Base-by-base conservation (phyloP, 352 stramenopile species). In the Pythium utonaiense region DNA sequence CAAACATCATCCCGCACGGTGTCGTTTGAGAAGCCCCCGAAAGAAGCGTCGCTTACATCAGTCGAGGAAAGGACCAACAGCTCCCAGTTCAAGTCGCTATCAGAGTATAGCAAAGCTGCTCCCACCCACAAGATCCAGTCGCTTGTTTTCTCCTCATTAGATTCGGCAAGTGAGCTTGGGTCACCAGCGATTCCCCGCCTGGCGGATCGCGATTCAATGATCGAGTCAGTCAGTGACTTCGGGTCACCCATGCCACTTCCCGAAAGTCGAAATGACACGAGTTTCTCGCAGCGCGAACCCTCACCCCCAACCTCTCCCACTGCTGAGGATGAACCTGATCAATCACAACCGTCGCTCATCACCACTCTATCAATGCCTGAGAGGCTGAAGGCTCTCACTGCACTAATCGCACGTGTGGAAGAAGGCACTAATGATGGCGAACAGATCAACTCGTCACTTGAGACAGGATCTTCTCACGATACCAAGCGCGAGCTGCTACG, bases 401-500 rank as follows among this genome's bases (percentile, higher is more conserved):
- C 71, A 33, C 63, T 93, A 19, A 78, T 86, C 21, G 59, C 61
- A 22, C 79, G 81, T 3, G 74, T 89, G 9, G 83, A 93, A 73
- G 77, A 83, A 61, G 77, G 79, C 16, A 69, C 73, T 6, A 67
- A 48, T 6, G 80, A 89, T 42, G 81, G 81, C 28, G 81, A 93
- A 25, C 74, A 68, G 4, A 52, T 88, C 47, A 67, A 62, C 13
- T 49, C 33, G 3, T 55, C 42, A 9, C 40, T 40, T 1, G 69
- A 70, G 17, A 72, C 47, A 7, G 69, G 64, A 1, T 80, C 75
- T 21, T 69, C 74, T n/a, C 68, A 54, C 3, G 77, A 87, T 4
- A 84, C 81, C n/a, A 91, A 90, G 57, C 78, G 74, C 9, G 81
- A 93, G 27, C 60, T 93, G 8, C 30, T 91, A 21, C 80, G 81